These are phyloP conservation scores for Yarrowia sp. DNA, from an alignment of 805 yeast species.

Conservation along the genomic window DNA sequence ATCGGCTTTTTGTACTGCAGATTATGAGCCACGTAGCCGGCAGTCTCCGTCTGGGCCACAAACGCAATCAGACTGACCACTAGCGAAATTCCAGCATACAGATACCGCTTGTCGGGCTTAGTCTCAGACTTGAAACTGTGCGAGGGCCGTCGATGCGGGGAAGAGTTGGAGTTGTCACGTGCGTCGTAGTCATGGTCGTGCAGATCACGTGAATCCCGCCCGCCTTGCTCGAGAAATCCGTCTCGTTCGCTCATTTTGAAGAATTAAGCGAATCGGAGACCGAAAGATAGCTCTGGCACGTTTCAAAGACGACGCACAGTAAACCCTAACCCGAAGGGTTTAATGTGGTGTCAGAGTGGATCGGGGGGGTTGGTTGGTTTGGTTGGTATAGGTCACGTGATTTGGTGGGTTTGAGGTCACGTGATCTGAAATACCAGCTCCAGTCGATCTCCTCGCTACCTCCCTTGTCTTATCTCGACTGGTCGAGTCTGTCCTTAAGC, in stretches of 20 bases:
- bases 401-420: background rate
- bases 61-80: slow-evolving; percentile 63
- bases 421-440: background rate
- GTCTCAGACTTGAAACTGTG: slow-evolving; percentile 20
- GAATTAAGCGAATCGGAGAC: slow-evolving; percentile 1
- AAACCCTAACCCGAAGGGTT: slow-evolving; percentile 37
- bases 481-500: background rate
- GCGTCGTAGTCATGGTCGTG: slow-evolving; percentile 20
- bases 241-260: slow-evolving; percentile 29
- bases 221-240: slow-evolving; percentile 21
- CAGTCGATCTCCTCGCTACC: background rate
- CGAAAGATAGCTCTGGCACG: slow-evolving; percentile 6
- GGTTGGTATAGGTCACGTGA: background rate
- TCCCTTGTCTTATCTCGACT: background rate
- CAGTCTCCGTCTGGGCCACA: slow-evolving; percentile 81
- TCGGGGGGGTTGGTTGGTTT: too few relatives aligned
- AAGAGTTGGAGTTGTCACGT: background rate
- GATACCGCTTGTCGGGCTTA: slow-evolving; percentile 49
- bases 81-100: slow-evolving; percentile 58
- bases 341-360: slow-evolving; percentile 13
- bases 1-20: slow-evolving; percentile 72
- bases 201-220: slow-evolving; percentile 1
- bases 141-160: slow-evolving; percentile 10
- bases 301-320: slow-evolving; percentile 1
- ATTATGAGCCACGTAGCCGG: slow-evolving; percentile 67